Evolutionary conservation across 495 filamentous ascomycete species (phyloP), one percentile per base, ranked within the genome.

Genomic region (Penicillium steckii): DNA sequence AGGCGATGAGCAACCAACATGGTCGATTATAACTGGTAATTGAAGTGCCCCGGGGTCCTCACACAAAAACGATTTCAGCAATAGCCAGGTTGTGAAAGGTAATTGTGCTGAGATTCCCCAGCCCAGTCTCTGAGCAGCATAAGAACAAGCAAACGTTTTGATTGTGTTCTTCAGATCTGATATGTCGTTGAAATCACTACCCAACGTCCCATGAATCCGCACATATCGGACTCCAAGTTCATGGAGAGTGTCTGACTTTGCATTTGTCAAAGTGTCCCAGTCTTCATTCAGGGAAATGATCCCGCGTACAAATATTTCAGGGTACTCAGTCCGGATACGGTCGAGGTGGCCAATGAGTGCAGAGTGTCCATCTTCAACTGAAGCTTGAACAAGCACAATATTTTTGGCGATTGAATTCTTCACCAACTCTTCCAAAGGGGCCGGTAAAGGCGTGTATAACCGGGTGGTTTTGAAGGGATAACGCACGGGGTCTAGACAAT

Each of bases 381-480:
- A 59, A 26, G 60, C 55, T 40, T 59, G 60, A n/a, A 62, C 60
- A 8, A 62, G 27, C 5, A 59, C 49, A 35, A 35, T 19, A 59
- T 18, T 22, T 52, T 21, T 27, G n/a, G n/a, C 7, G 27, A 32
- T 35, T 24, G 32, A 45, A 21, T 53, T 33, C 23, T 41, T 13
- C 0, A 51, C 17, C 30, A 55, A 37, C 4, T 7, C 35, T 8
- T 56, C 56, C 15, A 63, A 27, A 9, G 56, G 46, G 17, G 56
- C 60, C 13, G 56, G 48, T 8, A 43, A n/a, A 13, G 60, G 60
- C 0, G 60, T 63, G 32, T 63, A 63, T 4, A 46, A 45, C 13
- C 60, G 56, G n/a, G 53, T 50, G 17, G 43, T 2, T 50, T 54
- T 63, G 53, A 55, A 63, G n/a, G 60, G 60, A 30, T 57, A 45